Evolutionary conservation across 257 asterid genomes (phyloP), one percentile per base, ranked within the genome.

Genomic region (Nicotiana noctiflora): DNA sequence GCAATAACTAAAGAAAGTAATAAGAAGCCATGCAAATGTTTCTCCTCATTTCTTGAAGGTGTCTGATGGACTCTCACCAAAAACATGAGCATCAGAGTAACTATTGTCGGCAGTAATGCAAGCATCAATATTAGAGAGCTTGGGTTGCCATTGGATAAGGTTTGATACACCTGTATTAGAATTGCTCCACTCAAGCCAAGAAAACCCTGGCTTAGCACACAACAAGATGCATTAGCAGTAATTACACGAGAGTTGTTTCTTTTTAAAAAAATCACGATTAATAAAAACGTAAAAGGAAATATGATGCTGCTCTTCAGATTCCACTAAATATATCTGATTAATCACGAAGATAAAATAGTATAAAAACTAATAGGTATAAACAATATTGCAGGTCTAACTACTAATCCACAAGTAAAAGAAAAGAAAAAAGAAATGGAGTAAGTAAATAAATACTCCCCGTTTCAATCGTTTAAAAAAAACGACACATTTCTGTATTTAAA

Each of bases 101-200:
- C 84, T 27, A 88, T 76, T 74, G 95, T 86, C 11, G 99, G 99
- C 18, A 91, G 60, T 11, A 92, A 29, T 4, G 99, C 97, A 57
- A 95, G 94, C 87, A 92, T 90, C 52, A 95, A 84, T 32, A 95
- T 83, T 87, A 95, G 92, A 49, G 89, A 88, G 86, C 89, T 87
- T 6, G 97, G 99, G 84, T 87, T 86, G 64, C 90, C 93, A 44
- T 87, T 80, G 82, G 89, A 95, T 87, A 94, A 68, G 60, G 96
- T 82, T 68, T 89, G 89, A 85, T 93, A 92, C 12, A 91, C 86
- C 85, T 95, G 99, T 76, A 95, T 91, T 37, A 93, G 86, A 44
- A 95, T 83, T 75, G 99, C 97, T 77, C 99, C 99, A 84, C 99
- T 93, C 82, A 95, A 86, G 5, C 99, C 99, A 79, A 95, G 97